Evolutionary conservation across 306 rosid genomes (phyloP), one percentile per base, ranked within the genome.

Genomic region (Comarum palustre): DNA sequence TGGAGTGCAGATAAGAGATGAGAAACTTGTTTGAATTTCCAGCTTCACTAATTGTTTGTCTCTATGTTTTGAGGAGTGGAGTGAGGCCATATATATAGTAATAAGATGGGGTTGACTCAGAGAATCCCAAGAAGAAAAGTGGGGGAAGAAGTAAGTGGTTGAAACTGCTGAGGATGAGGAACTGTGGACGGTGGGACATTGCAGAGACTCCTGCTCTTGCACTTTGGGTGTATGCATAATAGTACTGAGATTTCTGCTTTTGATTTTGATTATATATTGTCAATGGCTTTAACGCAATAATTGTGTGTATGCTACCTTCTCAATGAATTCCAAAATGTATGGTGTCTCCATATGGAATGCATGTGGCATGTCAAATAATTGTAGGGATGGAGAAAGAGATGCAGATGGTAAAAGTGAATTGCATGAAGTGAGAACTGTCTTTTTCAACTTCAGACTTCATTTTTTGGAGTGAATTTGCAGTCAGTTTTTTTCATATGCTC

Each of bases 101-200:
- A 38, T 55, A 5, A 46, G 55, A 45, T 57, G 22, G 52, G 59
- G 75, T 79, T 74, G 83, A 74, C 72, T 50, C 16, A 4, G 78
- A 38, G 72, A 74, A 79, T 79, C 72, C 43, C 73, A 20, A 69
- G 8, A 50, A 10, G 12, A 52, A 46, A 70, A 10, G 15, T 43
- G 2, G 58, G 72, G 68, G 51, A 61, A 31, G 45, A 71, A 71
- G 72, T 62, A 54, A 66, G 77, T 73, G 89, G 85, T 57, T 78
- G 76, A 52, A 74, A 66, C 47, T 70, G 29, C 8, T 69, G 67
- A 47, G 4, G 43, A 51, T 73, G 69, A 61, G 64, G 79, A 73
- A 77, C 15, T 29, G 82, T 79, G 91, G 85, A 61, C 48, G 76
- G 79, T 80, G 81, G 84, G 80, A 73, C 79, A 69, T 29, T 42